Percentiles rank a stretch among this genome's conserved stretches.
Evolutionary conservation across 768 basidiomycete genomes (phyloP).

Genomic region (Amanita exitialis): DNA sequence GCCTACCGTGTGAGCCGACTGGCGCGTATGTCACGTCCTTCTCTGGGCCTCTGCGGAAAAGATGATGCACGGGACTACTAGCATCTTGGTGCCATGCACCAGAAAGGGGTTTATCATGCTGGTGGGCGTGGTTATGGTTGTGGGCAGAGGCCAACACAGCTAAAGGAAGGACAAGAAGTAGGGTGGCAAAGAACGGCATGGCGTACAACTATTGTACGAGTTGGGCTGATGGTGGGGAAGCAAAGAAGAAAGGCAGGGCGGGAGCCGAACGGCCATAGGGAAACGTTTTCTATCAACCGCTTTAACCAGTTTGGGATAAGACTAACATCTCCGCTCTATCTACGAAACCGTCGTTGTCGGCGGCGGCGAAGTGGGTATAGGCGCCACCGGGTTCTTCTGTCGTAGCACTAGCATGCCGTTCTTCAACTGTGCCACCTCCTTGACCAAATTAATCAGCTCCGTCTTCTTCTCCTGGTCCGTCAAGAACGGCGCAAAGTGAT

Average conservation of each 20-base stretch:
- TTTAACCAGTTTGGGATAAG: neutral
- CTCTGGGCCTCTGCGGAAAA: conserved; percentile 48
- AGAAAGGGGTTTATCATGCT: conserved; percentile 20
- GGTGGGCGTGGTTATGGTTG: conserved; percentile 19
- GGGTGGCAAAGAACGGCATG: conserved; percentile 14
- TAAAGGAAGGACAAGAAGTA: conserved; percentile 9
- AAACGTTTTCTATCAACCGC: neutral
- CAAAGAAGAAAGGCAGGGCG: neutral
- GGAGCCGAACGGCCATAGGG: neutral
- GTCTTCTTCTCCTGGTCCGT: conserved; percentile 60
- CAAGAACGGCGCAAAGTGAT: conserved; percentile 68
- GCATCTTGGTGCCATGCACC: conserved; percentile 50
- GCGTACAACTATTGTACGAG: conserved; percentile 9
- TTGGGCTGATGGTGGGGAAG: too few relatives aligned
- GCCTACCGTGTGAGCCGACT: conserved; percentile 52
- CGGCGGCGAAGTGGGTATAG: conserved; percentile 21
- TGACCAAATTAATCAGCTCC: conserved; percentile 70
- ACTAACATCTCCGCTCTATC: neutral
- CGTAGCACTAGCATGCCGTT: conserved; percentile 53
- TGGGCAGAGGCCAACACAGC: conserved; percentile 11
- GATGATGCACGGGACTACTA: conserved; percentile 46
- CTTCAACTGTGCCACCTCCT: conserved; percentile 69
- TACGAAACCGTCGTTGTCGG: neutral
- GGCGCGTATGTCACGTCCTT: conserved; percentile 41
- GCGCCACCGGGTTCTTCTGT: conserved; percentile 25